These are phyloP conservation scores for Trichoderma hamatum DNA, from an alignment of 2,329 filamentous ascomycete species.

Conservation along the genomic window DNA sequence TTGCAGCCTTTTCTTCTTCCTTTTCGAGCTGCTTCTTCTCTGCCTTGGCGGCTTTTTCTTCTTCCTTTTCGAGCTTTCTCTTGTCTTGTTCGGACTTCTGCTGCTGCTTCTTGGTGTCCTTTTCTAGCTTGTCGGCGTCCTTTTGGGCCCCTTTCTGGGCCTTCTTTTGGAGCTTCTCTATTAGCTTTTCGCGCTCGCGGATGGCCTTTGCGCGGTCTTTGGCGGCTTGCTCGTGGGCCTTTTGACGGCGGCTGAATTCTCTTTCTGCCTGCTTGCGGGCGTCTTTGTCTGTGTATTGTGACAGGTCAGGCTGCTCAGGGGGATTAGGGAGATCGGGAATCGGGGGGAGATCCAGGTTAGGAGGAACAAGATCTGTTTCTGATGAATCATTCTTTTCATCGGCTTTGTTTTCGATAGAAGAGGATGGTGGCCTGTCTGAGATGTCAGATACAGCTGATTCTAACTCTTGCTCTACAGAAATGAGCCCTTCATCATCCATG, in stretches of 20 bases:
- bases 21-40: constrained; percentile 38
- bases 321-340: constrained; percentile 55
- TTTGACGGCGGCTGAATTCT: constrained; percentile 63
- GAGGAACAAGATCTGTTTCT: background rate
- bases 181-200: constrained; percentile 62
- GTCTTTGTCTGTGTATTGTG: constrained; percentile 63
- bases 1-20: constrained; percentile 43
- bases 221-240: constrained; percentile 66
- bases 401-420: background rate
- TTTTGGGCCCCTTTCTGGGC: constrained; percentile 46
- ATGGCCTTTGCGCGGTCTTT: constrained; percentile 68
- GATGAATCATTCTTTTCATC: background rate
- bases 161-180: constrained; percentile 57
- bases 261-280: constrained; percentile 70
- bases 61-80: constrained; percentile 52
- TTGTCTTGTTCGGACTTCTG: constrained; percentile 36
- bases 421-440: background rate
- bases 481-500: constrained; percentile 36
- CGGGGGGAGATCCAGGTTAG: constrained; percentile 41
- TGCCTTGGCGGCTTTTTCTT: constrained; percentile 44
- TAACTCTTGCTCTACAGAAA: constrained; percentile 1
- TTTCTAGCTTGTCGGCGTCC: constrained; percentile 46
- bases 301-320: constrained; percentile 54
- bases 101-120: constrained; percentile 37
- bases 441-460: background rate